Evolutionary conservation across 768 basidiomycete genomes (phyloP).

Genomic region (Favolaschia claudopus): DNA sequence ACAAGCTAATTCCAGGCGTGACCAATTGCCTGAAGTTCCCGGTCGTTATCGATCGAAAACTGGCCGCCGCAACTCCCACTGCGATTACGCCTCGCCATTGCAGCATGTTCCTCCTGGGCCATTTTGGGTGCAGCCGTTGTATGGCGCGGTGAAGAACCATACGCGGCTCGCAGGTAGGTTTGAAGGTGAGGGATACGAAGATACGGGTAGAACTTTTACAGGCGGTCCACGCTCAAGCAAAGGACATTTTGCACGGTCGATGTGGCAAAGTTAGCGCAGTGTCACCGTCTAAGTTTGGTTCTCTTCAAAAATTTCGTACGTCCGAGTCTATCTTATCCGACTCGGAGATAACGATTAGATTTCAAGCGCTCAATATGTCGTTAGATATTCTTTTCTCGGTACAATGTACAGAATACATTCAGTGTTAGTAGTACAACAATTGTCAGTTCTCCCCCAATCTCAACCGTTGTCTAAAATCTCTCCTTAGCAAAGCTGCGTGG

Average conservation of each 20-base stretch:
- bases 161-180: not conserved
- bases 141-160: constrained; percentile 15
- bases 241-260: too few species aligned
- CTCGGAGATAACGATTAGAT: too few species aligned
- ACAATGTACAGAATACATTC: too few species aligned
- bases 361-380: too few species aligned
- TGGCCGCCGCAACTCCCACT: constrained; percentile 48
- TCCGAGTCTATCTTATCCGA: too few species aligned
- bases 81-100: constrained; percentile 50
- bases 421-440: too few species aligned
- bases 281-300: too few species aligned
- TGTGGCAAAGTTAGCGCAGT: too few species aligned
- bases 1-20: constrained; percentile 35
- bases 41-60: constrained; percentile 46
- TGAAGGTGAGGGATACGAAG: not conserved
- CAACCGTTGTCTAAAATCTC: constrained; percentile 37
- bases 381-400: too few species aligned
- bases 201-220: not conserved
- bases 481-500: constrained; percentile 39
- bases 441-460: too few species aligned
- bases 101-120: constrained; percentile 24
- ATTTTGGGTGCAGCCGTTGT: constrained; percentile 14
- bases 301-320: too few species aligned
- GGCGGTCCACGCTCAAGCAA: not conserved
- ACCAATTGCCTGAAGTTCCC: constrained; percentile 41